Evolutionary conservation across 108 stramenopile genomes (phyloP).

Genomic region (Schizochytrium sp.): DNA sequence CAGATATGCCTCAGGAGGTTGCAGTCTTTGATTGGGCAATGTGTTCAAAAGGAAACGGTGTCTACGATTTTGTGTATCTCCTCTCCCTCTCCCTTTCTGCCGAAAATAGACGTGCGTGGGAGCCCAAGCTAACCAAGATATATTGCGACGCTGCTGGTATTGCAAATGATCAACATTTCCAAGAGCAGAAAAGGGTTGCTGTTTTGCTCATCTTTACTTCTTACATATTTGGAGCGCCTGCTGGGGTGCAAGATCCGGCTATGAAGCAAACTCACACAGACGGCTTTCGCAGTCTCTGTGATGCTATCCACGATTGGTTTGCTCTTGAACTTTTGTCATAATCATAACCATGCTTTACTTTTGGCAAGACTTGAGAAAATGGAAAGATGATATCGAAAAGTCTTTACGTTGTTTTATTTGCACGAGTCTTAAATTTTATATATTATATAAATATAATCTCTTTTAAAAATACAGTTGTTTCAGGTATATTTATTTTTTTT

Average conservation of each 20-base stretch:
- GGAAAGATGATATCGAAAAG: too few species aligned
- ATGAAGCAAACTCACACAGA: neutral
- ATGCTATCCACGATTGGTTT: neutral
- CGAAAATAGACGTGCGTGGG: neutral
- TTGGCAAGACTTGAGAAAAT: neutral
- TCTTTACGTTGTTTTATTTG: too few species aligned
- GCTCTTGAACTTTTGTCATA: neutral
- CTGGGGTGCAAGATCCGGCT: neutral
- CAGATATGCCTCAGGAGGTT: neutral
- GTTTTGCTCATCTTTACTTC: neutral
- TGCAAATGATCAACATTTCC: neutral
- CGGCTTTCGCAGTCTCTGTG: constrained; percentile 11
- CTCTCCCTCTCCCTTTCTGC: neutral
- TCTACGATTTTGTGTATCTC: constrained; percentile 30
- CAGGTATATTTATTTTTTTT: too few species aligned
- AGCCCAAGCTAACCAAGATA: neutral
- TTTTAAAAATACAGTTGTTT: too few species aligned
- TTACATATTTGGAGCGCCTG: neutral
- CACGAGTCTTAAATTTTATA: too few species aligned
- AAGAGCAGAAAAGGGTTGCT: neutral
- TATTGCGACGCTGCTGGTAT: neutral
- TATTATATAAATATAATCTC: too few species aligned
- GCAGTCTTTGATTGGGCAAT: constrained; percentile 34
- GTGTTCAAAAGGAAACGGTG: constrained; percentile 3
- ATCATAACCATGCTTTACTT: neutral